phyloP scores from a whole-genome alignment of 148 eudicot genomes.

The Vaccinium darrowii region DNA sequence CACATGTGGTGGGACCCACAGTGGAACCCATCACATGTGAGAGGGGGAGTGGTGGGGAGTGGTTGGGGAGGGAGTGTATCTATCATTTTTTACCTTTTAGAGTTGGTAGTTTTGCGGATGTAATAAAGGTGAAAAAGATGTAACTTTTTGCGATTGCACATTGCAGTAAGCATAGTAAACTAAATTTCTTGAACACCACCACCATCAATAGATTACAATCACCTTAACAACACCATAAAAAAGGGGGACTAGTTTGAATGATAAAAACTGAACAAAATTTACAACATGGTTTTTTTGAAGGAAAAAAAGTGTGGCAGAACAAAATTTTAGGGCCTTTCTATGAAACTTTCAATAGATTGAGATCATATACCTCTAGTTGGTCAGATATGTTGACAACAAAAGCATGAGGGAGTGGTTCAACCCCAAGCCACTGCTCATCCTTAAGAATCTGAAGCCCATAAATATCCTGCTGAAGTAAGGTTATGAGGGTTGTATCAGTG shows the following conservation, averaged over 20 bases:
- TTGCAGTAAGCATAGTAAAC: background rate
- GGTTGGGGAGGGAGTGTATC: too few relatives aligned
- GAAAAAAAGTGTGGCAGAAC: too few relatives aligned
- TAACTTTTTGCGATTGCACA: too few relatives aligned
- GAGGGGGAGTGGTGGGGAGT: too few relatives aligned
- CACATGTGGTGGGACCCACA: too few relatives aligned
- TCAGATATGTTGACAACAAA: constrained; percentile 41
- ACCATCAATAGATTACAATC: background rate
- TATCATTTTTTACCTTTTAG: too few relatives aligned
- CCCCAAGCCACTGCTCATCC: background rate
- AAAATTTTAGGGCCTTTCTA: background rate
- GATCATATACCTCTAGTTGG: background rate
- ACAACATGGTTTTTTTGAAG: too few relatives aligned
- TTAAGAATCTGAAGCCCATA: constrained; percentile 26
- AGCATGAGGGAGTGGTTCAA: constrained; percentile 16
- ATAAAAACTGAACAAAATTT: too few relatives aligned
- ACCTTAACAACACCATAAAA: background rate
- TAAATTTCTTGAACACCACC: background rate
- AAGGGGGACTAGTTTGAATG: too few relatives aligned
- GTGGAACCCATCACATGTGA: too few relatives aligned
- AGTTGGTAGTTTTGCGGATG: too few relatives aligned
- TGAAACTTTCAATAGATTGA: background rate
- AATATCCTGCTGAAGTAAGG: constrained; percentile 22
- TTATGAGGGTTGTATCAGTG: constrained; percentile 12
- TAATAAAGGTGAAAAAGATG: too few relatives aligned